Conservation (phyloP, 176 grass and related monocot genomes). For the Themeda triandra region DNA sequence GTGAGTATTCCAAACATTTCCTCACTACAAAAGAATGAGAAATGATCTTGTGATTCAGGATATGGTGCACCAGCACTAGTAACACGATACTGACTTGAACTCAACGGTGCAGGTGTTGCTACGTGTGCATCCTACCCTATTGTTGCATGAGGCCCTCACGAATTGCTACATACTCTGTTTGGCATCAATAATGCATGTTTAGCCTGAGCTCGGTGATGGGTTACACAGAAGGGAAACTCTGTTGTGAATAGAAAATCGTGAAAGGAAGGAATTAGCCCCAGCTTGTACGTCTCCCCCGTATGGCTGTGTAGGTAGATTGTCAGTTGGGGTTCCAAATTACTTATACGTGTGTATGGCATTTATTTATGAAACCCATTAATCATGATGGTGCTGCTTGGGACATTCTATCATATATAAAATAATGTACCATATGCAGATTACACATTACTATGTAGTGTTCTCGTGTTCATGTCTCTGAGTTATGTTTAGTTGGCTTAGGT, state of each 20-base stretch:
- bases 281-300: constrained; percentile 28
- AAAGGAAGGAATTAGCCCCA: constrained; percentile 5
- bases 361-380: not conserved
- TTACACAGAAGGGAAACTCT: constrained; percentile 12
- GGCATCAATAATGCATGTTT: constrained; percentile 35
- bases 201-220: constrained; percentile 26
- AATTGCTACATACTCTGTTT: not conserved
- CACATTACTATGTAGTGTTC: not conserved
- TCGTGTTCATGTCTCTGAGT: not conserved
- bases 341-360: not conserved
- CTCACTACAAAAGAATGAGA: not conserved
- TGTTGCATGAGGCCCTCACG: constrained; percentile 24
- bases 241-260: constrained; percentile 35
- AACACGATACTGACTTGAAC: constrained; percentile 11
- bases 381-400: not conserved
- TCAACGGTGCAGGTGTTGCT: constrained; percentile 57
- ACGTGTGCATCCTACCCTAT: constrained; percentile 87
- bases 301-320: constrained; percentile 23
- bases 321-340: constrained; percentile 2
- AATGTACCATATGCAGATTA: not conserved
- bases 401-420: constrained; percentile 2
- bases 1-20: constrained; percentile 39
- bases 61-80: not conserved
- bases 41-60: not conserved
- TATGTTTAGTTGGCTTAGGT: no score